Evolutionary conservation across 2,329 filamentous ascomycete species (phyloP), one percentile per base, ranked within the genome.

Genomic region (Metarhizium sp.): DNA sequence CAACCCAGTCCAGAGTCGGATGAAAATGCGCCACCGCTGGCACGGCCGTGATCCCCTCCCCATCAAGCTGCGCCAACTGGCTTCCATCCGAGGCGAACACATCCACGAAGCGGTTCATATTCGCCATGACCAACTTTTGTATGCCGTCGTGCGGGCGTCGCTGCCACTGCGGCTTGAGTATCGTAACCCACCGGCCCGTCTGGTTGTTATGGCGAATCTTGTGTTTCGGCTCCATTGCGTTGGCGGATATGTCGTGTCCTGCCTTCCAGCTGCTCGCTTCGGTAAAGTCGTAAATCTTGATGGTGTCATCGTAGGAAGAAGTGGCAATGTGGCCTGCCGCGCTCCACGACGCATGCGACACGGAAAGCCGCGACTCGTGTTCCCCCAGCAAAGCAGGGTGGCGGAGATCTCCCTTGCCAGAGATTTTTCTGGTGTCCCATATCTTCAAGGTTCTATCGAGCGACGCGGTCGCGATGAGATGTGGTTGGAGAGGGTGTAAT

Each of bases 51-150:
- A 99, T 95, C 0, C 87, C 89, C 0, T 95, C 90, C 0, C 91
- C 90, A 1, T 86, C 90, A 0, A 95, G 71, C 69, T 97, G 92
- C 0, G 89, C 92, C 4, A 99, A 73, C 68, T 97, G 92, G 64
- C 90, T 86, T 0, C 94, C 94, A 51, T 87, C 81, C 0, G 84
- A 79, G 0, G 87, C 87, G 68, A 88, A 99, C 0, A 99, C 81
- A 66, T 99, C 94, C 1, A 97, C 90, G 63, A 96, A 97, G 1
- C 94, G 84, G 67, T 95, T 96, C 94, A 97, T 97, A 63, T 97
- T 99, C 1, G 90, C 94, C 56, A 99, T 92, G 29, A 84, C 88
- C 63, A 99, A 91, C 58, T 92, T 90, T 59, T 95, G 86, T 5
- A 95, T 84, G 7, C 86, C 85, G 57, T 94, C 90, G 38, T 79